These are phyloP conservation scores for Ophiostoma pallidulum DNA, from an alignment of 2,329 filamentous ascomycete species.

Conservation along the genomic window DNA sequence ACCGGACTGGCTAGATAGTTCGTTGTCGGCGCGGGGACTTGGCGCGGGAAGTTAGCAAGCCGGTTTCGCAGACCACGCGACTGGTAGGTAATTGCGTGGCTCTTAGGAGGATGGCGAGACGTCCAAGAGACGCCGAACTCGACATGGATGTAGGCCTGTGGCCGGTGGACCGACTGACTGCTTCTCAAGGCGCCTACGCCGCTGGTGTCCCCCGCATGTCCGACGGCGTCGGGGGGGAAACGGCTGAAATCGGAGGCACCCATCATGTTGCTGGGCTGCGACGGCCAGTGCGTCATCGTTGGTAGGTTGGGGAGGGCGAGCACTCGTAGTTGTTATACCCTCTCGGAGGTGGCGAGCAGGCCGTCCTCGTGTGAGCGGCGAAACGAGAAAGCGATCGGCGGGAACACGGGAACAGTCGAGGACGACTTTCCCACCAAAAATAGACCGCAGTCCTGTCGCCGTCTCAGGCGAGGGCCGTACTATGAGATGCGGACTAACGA, in stretches of 20 bases:
- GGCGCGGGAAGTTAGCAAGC: slow-evolving; percentile 34
- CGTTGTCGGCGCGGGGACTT: slow-evolving; percentile 35
- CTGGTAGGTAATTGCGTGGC: slow-evolving; percentile 37
- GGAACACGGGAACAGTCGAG: no score
- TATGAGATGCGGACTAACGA: no score
- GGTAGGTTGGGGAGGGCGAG: no score
- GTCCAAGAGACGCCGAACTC: slow-evolving; percentile 44
- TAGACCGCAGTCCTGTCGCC: no score
- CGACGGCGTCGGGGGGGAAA: neutral
- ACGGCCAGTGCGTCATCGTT: slow-evolving; percentile 5
- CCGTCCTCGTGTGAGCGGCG: no score
- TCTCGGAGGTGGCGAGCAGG: no score
- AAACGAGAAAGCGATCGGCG: no score
- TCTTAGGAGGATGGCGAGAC: slow-evolving; percentile 25
- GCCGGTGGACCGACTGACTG: slow-evolving; percentile 20
- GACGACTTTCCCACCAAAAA: no score
- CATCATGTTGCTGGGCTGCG: neutral
- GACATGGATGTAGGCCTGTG: slow-evolving; percentile 41
- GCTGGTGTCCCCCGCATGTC: neutral
- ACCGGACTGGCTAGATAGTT: slow-evolving; percentile 30
- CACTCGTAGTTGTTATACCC: no score
- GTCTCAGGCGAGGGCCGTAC: no score
- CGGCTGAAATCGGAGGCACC: neutral
- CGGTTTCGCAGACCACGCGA: slow-evolving; percentile 36
- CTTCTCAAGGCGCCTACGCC: neutral